These are phyloP conservation scores for Malus hybrid DNA, from an alignment of 331 rosid species.

Conservation along the genomic window DNA sequence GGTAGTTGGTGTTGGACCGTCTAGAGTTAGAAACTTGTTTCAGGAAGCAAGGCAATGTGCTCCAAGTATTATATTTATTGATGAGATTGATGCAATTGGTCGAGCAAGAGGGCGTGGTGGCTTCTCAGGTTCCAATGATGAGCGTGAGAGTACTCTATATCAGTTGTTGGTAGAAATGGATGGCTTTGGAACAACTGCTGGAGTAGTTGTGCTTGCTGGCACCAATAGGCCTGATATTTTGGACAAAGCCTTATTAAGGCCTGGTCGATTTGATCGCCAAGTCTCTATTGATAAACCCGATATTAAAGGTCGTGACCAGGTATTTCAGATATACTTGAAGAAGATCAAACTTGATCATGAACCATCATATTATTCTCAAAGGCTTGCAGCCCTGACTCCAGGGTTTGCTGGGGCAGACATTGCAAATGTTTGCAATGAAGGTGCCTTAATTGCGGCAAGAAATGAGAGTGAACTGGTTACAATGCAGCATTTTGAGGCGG, in stretches of 20 bases:
- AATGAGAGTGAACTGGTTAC: constrained; percentile 42
- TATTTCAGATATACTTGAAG: constrained; percentile 71
- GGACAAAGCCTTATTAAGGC: constrained; percentile 87
- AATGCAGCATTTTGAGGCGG: constrained; percentile 76
- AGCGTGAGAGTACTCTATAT: constrained; percentile 94
- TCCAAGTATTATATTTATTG: constrained; percentile 92
- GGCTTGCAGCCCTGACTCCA: constrained; percentile 94
- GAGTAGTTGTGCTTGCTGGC: constrained; percentile 97
- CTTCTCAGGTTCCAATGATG: constrained; percentile 71
- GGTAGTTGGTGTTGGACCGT: constrained; percentile 95
- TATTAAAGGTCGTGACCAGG: constrained; percentile 81
- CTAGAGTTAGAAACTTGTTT: constrained; percentile 90
- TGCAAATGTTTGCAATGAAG: constrained; percentile 97
- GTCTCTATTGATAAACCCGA: constrained; percentile 72
- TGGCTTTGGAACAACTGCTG: constrained; percentile 94
- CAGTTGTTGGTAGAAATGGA: constrained; percentile 97
- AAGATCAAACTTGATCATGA: constrained; percentile 75
- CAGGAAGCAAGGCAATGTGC: constrained; percentile 92
- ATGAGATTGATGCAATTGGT: constrained; percentile 96
- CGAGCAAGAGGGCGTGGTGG: constrained; percentile 94
- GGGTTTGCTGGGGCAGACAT: constrained; percentile 99
- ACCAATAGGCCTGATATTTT: constrained; percentile 93
- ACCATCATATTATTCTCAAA: constrained; percentile 74
- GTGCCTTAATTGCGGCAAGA: constrained; percentile 92
- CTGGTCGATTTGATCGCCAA: constrained; percentile 91